These are phyloP conservation scores for Pinus albicaulis DNA, from an alignment of 75 land plant species.

Conservation along the genomic window DNA sequence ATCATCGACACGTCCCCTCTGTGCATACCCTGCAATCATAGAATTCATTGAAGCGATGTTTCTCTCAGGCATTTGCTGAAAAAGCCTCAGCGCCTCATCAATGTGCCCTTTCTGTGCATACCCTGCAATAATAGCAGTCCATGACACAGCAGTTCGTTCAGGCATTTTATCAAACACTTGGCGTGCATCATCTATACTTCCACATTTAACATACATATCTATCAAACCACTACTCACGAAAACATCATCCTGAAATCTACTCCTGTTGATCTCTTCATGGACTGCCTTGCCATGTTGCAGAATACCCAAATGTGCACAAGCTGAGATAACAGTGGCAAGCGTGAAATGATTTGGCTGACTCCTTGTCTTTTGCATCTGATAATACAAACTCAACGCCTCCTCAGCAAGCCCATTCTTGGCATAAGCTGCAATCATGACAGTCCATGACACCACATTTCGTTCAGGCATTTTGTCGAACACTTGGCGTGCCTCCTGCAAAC, in stretches of 20 bases:
- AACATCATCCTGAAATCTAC: slow-evolving; percentile 37
- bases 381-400: slow-evolving; percentile 33
- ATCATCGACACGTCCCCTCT: not conserved
- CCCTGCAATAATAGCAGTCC: slow-evolving; percentile 55
- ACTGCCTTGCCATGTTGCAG: slow-evolving; percentile 16
- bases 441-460: slow-evolving; percentile 52
- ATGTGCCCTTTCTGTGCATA: slow-evolving; percentile 12
- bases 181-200: slow-evolving; percentile 24
- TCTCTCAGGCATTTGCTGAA: slow-evolving; percentile 3
- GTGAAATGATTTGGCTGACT: slow-evolving; percentile 45
- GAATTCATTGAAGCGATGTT: not conserved
- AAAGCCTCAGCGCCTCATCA: slow-evolving; percentile 17
- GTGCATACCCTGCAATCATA: not conserved
- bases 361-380: slow-evolving; percentile 16
- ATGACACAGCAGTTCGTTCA: slow-evolving; percentile 38
- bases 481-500: slow-evolving; percentile 16
- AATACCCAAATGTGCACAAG: slow-evolving; percentile 30
- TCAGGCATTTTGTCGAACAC: slow-evolving; percentile 34
- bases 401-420: slow-evolving; percentile 36
- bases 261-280: slow-evolving; percentile 30
- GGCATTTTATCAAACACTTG: slow-evolving; percentile 30
- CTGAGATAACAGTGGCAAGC: slow-evolving; percentile 42
- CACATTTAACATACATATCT: slow-evolving; percentile 65
- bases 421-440: slow-evolving; percentile 60
- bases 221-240: slow-evolving; percentile 32